Evolutionary conservation across 306 rosid species (phyloP), one percentile per base, ranked within the genome.

Genomic region (Cucurbita moschata): DNA sequence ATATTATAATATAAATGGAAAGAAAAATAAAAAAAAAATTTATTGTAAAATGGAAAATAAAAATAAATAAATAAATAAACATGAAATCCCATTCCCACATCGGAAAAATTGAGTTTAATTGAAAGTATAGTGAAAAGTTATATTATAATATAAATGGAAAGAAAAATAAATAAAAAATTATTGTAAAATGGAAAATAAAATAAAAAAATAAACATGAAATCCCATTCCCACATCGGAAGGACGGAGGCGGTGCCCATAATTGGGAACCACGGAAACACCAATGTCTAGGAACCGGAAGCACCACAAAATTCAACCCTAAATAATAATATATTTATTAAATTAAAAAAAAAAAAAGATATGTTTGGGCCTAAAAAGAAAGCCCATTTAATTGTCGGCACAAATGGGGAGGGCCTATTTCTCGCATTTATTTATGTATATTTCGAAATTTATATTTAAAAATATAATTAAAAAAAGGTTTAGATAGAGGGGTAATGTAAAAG

Each of bases 241-340:
- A 6, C 40, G 0, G 72, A 67, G 7, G 35, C 56, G 72, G 72
- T 44, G 72, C 42, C 56, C 72, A 19, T 42, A 46, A 46, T 21
- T 47, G 72, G 72, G 72, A 46, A 67, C 72, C 47, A 67, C 8
- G 11, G 40, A 67, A 23, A 43, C 39, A 44, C 19, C 39, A 23
- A 7, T 67, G 72, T 67, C 72, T 46, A 67, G 53, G 16, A 67
- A 67, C 30, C 35, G 42, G 56, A 67, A 67, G 72, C 72, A 67
- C 40, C n/a, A 11, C 52, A 65, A 40, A 40, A 40, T 39, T 63
- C 46, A 63, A 61, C 46, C 1, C 3, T 8, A 1, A 8, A 42
- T 10, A 65, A 50, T 50, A 50, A 14, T 6, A 4, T 26, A 50
- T 50, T 50, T 12, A 13, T 12, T 61, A 19, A 19, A 19, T 19